These are phyloP conservation scores for Lunularia cruciata DNA, from an alignment of 225 moss, liverwort and hornwort genomes.

Conservation along the genomic window DNA sequence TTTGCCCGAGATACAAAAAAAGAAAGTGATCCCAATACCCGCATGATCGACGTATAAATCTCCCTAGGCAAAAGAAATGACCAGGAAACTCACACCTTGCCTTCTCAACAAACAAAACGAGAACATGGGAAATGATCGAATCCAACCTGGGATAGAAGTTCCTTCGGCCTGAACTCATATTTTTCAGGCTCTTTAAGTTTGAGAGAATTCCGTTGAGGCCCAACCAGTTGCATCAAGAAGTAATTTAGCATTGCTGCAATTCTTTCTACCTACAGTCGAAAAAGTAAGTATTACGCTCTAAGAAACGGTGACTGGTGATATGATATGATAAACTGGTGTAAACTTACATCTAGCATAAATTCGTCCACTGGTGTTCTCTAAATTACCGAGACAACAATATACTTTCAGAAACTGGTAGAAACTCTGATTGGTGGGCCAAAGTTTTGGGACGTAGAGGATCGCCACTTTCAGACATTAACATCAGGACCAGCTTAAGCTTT, in stretches of 20 bases:
- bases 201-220: constrained; percentile 71
- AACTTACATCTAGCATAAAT: not conserved
- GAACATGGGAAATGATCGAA: no score
- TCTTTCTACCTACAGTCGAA: constrained; percentile 72
- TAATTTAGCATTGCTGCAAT: constrained; percentile 98
- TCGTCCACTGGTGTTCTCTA: no score
- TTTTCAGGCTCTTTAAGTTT: constrained; percentile 88
- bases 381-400: no score
- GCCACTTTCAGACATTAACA: not conserved
- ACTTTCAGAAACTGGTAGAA: no score
- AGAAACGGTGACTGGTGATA: no score
- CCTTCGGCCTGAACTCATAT: constrained; percentile 92
- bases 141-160: constrained; percentile 83
- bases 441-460: not conserved
- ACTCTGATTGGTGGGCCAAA: no score
- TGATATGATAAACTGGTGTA: not conserved
- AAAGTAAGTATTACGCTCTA: not conserved
- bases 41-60: no score
- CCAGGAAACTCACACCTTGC: no score
- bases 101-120: no score
- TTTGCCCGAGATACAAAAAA: no score
- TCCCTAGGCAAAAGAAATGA: no score
- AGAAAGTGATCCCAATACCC: no score
- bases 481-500: not conserved
- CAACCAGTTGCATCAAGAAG: constrained; percentile 88